A percentile compares a stretch with the other conserved stretches of the same genome.
These are phyloP conservation scores for Fusarium beomiforme DNA, from an alignment of 2,329 filamentous ascomycete genomes.

Conservation along the genomic window DNA sequence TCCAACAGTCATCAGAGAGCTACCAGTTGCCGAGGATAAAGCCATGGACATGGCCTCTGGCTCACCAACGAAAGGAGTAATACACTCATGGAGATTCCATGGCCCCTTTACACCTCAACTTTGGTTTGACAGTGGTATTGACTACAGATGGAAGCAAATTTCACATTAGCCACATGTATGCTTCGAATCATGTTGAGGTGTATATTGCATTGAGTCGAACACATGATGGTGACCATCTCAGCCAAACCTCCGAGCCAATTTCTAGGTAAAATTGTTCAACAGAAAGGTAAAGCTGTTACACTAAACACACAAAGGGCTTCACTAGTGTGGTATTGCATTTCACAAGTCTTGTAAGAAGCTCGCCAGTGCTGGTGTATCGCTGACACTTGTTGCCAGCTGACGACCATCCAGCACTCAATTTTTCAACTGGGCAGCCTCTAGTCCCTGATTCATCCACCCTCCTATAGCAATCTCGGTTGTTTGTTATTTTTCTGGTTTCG, in stretches of 20 bases:
- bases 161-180: background rate
- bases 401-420: background rate
- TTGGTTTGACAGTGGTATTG: conserved; percentile 57
- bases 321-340: no score
- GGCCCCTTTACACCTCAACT: conserved; percentile 58
- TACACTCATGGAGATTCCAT: conserved; percentile 49
- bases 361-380: background rate
- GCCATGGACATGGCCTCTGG: conserved; percentile 49
- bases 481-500: background rate
- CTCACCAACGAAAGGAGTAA: conserved; percentile 40
- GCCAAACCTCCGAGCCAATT: background rate
- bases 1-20: conserved; percentile 49
- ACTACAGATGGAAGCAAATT: conserved; percentile 50
- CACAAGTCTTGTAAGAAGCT: background rate
- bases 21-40: conserved; percentile 55
- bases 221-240: background rate
- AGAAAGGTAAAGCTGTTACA: background rate
- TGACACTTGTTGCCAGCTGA: conserved; percentile 15
- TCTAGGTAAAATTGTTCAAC: background rate
- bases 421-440: background rate
- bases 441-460: background rate
- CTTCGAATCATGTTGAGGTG: background rate
- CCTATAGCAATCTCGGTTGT: background rate
- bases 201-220: background rate
- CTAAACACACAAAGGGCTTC: background rate